A percentile compares a stretch with the other conserved stretches of the same genome.
Evolutionary conservation across 768 basidiomycete genomes (phyloP).

Genomic region (Cytidiella melzeri): DNA sequence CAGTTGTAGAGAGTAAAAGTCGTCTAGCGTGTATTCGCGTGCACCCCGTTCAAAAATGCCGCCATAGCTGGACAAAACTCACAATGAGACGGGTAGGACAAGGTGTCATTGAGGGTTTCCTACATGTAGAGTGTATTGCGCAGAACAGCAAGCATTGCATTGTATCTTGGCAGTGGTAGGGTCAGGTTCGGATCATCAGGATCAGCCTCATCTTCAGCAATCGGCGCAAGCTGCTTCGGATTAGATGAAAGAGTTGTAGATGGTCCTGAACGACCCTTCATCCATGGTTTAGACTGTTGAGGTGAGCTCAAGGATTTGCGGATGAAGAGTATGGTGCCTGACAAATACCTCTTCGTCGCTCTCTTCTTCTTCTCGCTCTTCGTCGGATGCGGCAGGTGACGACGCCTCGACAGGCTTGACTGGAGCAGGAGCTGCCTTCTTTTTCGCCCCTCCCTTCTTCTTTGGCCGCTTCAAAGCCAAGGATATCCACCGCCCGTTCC

Average conservation of each 20-base stretch:
- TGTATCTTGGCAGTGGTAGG: slow-evolving; percentile 70
- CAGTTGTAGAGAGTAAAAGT: slow-evolving; percentile 74
- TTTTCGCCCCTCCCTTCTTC: slow-evolving; percentile 39
- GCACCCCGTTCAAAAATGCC: slow-evolving; percentile 82
- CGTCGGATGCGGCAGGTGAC: slow-evolving; percentile 15
- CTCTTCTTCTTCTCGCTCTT: slow-evolving; percentile 15
- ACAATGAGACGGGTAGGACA: neutral
- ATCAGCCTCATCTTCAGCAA: slow-evolving; percentile 2
- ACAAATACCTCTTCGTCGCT: slow-evolving; percentile 12
- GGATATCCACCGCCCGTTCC: slow-evolving; percentile 74
- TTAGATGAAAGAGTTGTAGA: too few relatives aligned
- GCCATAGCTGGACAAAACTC: slow-evolving; percentile 68
- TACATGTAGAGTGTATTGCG: slow-evolving; percentile 84
- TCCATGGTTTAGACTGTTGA: neutral
- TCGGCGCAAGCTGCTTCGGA: neutral
- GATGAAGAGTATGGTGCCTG: neutral
- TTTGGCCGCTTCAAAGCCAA: slow-evolving; percentile 67
- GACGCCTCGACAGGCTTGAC: slow-evolving; percentile 16
- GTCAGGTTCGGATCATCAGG: slow-evolving; percentile 61
- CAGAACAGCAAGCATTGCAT: slow-evolving; percentile 82
- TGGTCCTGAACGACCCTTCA: too few relatives aligned
- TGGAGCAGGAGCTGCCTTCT: slow-evolving; percentile 31
- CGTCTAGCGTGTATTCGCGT: slow-evolving; percentile 84
- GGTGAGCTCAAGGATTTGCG: too few relatives aligned
- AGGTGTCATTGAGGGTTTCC: slow-evolving; percentile 21